phyloP scores from a whole-genome alignment of 768 basidiomycete genomes.

The Termitomyces sp. region DNA sequence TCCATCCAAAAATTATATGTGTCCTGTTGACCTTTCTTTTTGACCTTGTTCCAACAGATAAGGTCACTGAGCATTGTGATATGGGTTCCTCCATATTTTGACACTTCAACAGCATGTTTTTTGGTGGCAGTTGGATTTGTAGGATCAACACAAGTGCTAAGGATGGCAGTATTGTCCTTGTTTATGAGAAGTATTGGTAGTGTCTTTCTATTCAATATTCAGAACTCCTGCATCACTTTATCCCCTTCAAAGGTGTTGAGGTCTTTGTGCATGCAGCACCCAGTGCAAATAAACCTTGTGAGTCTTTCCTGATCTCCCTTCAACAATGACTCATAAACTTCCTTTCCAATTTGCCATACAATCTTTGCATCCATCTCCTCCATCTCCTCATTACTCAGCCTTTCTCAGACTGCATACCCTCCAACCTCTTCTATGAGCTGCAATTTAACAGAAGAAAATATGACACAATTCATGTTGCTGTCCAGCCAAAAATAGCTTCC shows the following conservation, averaged over 20 bases:
- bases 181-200: not conserved
- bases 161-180: not conserved
- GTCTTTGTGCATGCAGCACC: not conserved
- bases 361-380: not conserved
- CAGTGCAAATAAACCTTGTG: not conserved
- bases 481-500: not conserved
- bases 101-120: not conserved
- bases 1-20: not conserved
- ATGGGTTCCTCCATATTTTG: not conserved
- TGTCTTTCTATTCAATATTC: not conserved
- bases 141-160: not conserved
- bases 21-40: too few relatives aligned
- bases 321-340: not conserved
- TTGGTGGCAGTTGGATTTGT: not conserved
- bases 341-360: not conserved
- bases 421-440: not conserved
- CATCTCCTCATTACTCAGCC: not conserved
- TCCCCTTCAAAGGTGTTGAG: not conserved
- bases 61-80: too few relatives aligned
- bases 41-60: too few relatives aligned
- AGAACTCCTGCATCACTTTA: not conserved
- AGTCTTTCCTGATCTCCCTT: not conserved
- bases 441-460: not conserved
- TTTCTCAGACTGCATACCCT: not conserved
- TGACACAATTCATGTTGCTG: not conserved